Evolutionary conservation across 2,329 filamentous ascomycete genomes (phyloP), one percentile per base, ranked within the genome.

Genomic region (Colletotrichum higginsianum): DNA sequence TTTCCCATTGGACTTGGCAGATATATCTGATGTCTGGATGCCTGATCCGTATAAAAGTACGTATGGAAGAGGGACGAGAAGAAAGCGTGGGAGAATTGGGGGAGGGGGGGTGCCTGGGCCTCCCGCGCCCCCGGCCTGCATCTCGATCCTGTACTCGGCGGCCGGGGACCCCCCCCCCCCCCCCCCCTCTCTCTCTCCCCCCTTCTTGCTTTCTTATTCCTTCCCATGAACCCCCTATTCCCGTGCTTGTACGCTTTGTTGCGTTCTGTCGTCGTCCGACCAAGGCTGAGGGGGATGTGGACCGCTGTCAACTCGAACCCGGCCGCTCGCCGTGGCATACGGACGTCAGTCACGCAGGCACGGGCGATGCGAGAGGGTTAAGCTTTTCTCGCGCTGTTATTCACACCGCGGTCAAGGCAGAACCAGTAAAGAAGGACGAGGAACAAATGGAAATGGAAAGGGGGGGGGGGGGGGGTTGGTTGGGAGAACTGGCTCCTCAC

Each of bases 71-170:
- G 49, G 11, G 21, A 52, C 4, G 50, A 42, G 30, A 49, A 35
- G 47, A 61, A 23, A 0, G 30, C 18, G 15, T 30, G 30, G 30
- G 30, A 30, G 30, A 30, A 8, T 30, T 30, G 30, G 30, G 30
- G 7, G 6, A 8, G 26, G 38, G 42, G 47, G 15, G 21, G 61
- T 52, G 61, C 61, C 61, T 63, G 61, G 56, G 61, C 11, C 61
- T 38, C 26, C 42, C 40, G 38, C 52, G 66, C 66, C 66, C 35
- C 61, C n/a, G 53, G n/a, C 66, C 66, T 63, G 52, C 66, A 58
- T 68, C 42, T 65, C 66, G 66, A 68, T 53, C 53, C 66, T 68
- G 66, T 68, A 65, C 66, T 57, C 66, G 23, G 52, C 61, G 61
- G 52, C 35, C 38, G 35, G 30, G 46, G 55, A 21, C 52, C 44